Percentiles rank a stretch among this genome's conserved stretches.
Conservation (phyloP, 768 basidiomycete species). For the Agrocybe pediades region DNA sequence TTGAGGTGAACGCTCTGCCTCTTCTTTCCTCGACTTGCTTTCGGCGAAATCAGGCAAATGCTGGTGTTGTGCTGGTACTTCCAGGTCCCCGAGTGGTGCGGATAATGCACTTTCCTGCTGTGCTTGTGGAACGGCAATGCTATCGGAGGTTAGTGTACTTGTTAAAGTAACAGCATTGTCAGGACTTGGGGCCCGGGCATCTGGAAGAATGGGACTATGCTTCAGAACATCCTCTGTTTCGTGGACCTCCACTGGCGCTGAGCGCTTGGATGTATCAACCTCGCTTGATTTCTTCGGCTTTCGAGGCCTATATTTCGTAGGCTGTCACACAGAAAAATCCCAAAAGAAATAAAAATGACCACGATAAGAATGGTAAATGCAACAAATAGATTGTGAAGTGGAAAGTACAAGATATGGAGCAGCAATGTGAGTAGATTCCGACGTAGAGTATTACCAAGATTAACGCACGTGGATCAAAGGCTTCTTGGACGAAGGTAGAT, state of each 20-base stretch:
- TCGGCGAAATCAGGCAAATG: too few relatives aligned
- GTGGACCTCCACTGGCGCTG: neutral
- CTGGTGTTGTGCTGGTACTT: too few relatives aligned
- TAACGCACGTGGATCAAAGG: constrained; percentile 88
- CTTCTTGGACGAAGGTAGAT: constrained; percentile 54
- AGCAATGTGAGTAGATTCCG: constrained; percentile 49
- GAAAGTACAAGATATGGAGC: constrained; percentile 25
- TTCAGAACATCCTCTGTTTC: neutral
- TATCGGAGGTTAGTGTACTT: too few relatives aligned
- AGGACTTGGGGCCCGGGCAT: too few relatives aligned
- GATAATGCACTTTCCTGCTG: too few relatives aligned
- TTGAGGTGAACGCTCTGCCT: neutral
- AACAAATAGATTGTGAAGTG: constrained; percentile 28
- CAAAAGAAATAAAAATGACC: constrained; percentile 16
- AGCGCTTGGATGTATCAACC: neutral
- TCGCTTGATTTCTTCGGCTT: constrained; percentile 53
- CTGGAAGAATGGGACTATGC: neutral
- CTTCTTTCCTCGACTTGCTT: neutral
- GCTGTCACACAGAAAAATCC: constrained; percentile 45
- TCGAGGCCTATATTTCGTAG: constrained; percentile 72
- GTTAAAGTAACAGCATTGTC: too few relatives aligned
- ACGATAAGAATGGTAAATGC: constrained; percentile 26
- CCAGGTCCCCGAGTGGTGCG: too few relatives aligned
- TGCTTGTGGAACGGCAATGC: too few relatives aligned
- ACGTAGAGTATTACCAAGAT: constrained; percentile 59